Evolutionary conservation across 306 rosid genomes (phyloP), one percentile per base, ranked within the genome.

Genomic region (Psophocarpus tetragonolobus): DNA sequence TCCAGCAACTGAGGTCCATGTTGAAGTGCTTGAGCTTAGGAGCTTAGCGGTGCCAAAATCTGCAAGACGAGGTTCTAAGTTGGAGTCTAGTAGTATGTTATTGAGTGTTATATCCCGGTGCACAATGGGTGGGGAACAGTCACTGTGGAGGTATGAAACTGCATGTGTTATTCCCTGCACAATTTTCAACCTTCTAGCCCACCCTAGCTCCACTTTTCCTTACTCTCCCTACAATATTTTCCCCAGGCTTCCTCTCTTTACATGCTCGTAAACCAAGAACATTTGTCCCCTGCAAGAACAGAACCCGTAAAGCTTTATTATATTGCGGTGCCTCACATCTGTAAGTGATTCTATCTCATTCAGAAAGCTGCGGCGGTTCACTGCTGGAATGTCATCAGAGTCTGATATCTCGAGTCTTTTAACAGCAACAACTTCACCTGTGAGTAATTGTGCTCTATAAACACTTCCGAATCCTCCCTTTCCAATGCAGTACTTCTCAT

Each of bases 401-500:
- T 87, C 84, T 6, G 81, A 38, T 42, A 82, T 68, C 4, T 87
- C 85, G 41, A 91, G 81, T 47, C 71, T 84, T 66, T 91, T 91
- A 1, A 91, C 91, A 23, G 94, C 97, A 63, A 89, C 86, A 41
- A 86, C 53, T 39, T 48, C 76, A 60, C 88, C 85, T 20, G 88
- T 79, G 10, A 57, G 23, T 27, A 91, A 35, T 33, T 33, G 80
- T 3, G 90, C 97, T 68, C 62, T 86, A 65, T 86, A 91, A 18
- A 91, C 97, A 12, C 83, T 87, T 74, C 94, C 97, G 48, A 80
- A 86, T 54, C 97, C 97, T 81, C 94, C 94, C 78, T 78, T 87
- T 64, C 91, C 97, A 27, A 89, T 84, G 89, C 90, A 89, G 74
- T 81, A 76, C 30, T 78, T 84, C 20, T 91, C 92, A 27, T 78